These are phyloP conservation scores for Elsinoe perseae DNA, from an alignment of 2,329 filamentous ascomycete species.

Conservation along the genomic window DNA sequence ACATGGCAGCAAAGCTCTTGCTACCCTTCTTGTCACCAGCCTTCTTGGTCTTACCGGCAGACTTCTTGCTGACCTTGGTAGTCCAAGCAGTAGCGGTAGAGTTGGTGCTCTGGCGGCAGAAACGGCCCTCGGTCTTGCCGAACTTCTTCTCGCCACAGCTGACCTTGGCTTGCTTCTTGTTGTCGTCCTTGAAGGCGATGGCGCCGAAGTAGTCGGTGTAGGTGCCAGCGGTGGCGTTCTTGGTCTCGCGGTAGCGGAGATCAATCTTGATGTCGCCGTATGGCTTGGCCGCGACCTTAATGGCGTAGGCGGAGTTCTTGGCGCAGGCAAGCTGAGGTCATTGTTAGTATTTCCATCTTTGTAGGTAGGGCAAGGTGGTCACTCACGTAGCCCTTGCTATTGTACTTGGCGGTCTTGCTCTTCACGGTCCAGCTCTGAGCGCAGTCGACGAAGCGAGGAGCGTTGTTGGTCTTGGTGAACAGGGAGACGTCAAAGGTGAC, in stretches of 20 bases:
- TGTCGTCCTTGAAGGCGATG: slow-evolving; percentile 5
- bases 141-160: not conserved
- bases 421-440: not conserved
- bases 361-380: not conserved
- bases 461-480: not conserved
- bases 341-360: not conserved
- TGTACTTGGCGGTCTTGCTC: slow-evolving; percentile 5
- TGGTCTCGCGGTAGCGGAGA: not conserved
- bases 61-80: slow-evolving; percentile 1
- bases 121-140: not conserved
- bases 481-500: slow-evolving; percentile 2
- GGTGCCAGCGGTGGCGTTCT: not conserved
- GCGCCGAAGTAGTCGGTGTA: not conserved
- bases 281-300: not conserved
- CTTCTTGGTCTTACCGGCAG: not conserved
- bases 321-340: not conserved
- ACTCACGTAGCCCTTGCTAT: not conserved
- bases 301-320: not conserved
- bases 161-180: slow-evolving; percentile 6
- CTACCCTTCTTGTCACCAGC: not conserved
- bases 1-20: not conserved
- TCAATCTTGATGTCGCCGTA: not conserved
- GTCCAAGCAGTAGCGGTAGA: not conserved
- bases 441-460: not conserved
- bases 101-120: not conserved